Evolutionary conservation across 164 flowering plant genomes (phyloP).

Genomic region (Annona cherimola): DNA sequence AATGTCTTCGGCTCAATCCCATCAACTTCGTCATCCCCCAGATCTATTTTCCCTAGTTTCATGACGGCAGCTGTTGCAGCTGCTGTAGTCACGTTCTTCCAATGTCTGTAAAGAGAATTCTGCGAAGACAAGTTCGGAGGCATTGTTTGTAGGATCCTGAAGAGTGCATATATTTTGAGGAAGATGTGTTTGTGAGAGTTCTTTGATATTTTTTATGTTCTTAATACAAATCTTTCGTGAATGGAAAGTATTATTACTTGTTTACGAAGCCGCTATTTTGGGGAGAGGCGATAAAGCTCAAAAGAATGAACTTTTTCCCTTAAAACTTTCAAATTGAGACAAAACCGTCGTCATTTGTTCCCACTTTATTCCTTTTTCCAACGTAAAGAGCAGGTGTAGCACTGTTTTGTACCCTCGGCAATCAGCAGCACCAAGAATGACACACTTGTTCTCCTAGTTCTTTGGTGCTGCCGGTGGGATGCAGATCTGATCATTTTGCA

Average conservation of each 20-base stretch:
- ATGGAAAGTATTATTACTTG: background rate
- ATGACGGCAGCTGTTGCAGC: slow-evolving; percentile 19
- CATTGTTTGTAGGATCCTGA: background rate
- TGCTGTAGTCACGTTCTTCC: slow-evolving; percentile 9
- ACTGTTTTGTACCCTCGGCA: too few relatives aligned
- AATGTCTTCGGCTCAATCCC: slow-evolving; percentile 78
- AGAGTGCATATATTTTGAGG: background rate
- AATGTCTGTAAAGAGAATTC: slow-evolving; percentile 14
- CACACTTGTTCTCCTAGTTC: too few relatives aligned
- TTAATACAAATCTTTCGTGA: too few relatives aligned
- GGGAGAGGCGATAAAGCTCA: background rate
- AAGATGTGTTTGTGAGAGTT: background rate
- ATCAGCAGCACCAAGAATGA: too few relatives aligned
- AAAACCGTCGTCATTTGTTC: background rate
- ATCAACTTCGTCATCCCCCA: slow-evolving; percentile 30
- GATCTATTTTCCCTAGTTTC: slow-evolving; percentile 5
- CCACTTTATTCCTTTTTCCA: background rate
- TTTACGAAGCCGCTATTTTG: background rate
- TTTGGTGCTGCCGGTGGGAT: too few relatives aligned
- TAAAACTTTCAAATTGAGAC: background rate
- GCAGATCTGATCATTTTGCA: too few relatives aligned
- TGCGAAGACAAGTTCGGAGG: background rate
- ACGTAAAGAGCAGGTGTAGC: background rate
- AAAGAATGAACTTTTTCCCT: background rate
- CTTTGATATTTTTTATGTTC: background rate